A percentile compares a stretch with the other conserved stretches of the same genome.
Evolutionary conservation across 2,329 filamentous ascomycete genomes (phyloP).

Genomic region (Talaromyces funiculosus): DNA sequence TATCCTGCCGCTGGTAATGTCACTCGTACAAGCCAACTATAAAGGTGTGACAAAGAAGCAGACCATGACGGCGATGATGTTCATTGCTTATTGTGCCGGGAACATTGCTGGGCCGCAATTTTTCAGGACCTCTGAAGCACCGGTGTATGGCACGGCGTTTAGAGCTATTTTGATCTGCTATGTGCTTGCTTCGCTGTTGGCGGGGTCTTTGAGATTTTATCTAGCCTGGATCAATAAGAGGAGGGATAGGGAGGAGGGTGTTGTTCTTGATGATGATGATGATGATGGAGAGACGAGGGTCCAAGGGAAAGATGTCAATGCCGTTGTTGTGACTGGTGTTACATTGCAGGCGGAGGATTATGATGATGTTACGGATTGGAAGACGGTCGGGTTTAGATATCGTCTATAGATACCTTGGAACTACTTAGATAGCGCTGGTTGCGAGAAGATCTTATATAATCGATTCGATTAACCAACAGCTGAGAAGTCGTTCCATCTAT

Average conservation of each 20-base stretch:
- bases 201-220: conserved; percentile 50
- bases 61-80: conserved; percentile 46
- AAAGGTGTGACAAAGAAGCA: conserved; percentile 54
- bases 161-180: conserved; percentile 54
- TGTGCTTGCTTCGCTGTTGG: conserved; percentile 46
- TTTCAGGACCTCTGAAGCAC: conserved; percentile 46
- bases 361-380: conserved; percentile 57
- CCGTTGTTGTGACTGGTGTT: conserved; percentile 33
- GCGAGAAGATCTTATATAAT: background rate
- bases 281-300: conserved; percentile 27
- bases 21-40: conserved; percentile 36
- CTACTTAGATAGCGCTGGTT: too few species aligned
- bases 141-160: conserved; percentile 39
- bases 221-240: conserved; percentile 51
- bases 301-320: conserved; percentile 36
- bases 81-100: conserved; percentile 51
- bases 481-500: background rate
- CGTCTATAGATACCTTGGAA: too few species aligned
- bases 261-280: background rate
- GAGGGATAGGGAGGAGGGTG: conserved; percentile 42
- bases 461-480: background rate
- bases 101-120: conserved; percentile 53
- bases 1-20: conserved; percentile 47
- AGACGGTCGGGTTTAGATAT: conserved; percentile 56
- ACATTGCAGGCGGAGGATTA: conserved; percentile 44